Evolutionary conservation across 768 basidiomycete species (phyloP).

Genomic region (Tephrocybe rancida): DNA sequence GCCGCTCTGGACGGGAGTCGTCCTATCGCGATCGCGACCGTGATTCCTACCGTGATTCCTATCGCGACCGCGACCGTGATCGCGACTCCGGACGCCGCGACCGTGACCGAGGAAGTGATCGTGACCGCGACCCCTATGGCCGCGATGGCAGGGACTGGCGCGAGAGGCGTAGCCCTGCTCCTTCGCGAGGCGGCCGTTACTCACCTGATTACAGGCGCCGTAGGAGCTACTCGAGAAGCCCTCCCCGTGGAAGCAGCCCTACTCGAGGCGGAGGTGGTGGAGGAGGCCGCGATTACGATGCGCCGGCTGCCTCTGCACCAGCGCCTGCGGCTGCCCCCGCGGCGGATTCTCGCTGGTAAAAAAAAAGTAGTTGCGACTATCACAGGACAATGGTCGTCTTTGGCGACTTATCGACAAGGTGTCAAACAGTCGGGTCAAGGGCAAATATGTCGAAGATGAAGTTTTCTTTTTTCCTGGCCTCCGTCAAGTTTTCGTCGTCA

Average conservation of each 20-base stretch:
- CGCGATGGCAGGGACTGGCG: conserved; percentile 77
- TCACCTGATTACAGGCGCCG: conserved; percentile 79
- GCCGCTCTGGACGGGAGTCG: conserved; percentile 52
- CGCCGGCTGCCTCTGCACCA: conserved; percentile 31
- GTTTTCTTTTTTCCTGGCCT: conserved; percentile 43
- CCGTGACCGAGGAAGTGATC: conserved; percentile 54
- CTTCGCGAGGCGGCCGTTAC: conserved; percentile 63
- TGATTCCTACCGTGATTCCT: conserved; percentile 38
- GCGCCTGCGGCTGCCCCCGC: conserved; percentile 40
- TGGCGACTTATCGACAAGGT: conserved; percentile 28
- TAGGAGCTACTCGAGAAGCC: conserved; percentile 79
- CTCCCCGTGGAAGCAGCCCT: conserved; percentile 71
- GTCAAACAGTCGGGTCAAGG: conserved; percentile 37
- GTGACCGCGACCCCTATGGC: conserved; percentile 67
- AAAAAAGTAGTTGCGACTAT: conserved; percentile 16
- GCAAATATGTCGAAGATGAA: conserved; percentile 46
- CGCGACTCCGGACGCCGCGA: conserved; percentile 52
- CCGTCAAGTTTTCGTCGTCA: conserved; percentile 38
- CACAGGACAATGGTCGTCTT: conserved; percentile 10
- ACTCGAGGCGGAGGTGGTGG: conserved; percentile 30
- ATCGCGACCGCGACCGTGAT: conserved; percentile 61
- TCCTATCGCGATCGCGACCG: conserved; percentile 39
- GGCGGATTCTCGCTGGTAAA: conserved; percentile 60
- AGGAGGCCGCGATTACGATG: conserved; percentile 37
- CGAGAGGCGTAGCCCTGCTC: conserved; percentile 77